Evolutionary conservation across 352 stramenopile species (phyloP).

Genomic region (Phytophthora podocarpi): DNA sequence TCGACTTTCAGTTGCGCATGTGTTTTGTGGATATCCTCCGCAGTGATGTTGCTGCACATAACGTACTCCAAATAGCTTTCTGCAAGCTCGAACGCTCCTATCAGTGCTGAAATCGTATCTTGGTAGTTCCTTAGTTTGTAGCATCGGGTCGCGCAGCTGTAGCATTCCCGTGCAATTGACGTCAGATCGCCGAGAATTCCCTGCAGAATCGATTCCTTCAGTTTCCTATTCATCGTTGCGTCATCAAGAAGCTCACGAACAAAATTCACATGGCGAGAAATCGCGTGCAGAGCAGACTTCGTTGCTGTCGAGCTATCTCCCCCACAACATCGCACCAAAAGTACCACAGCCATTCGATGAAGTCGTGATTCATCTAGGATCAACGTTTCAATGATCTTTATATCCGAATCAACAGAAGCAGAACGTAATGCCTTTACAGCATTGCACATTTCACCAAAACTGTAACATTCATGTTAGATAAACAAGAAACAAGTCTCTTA

Average conservation of each 20-base stretch:
- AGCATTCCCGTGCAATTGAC: constrained; percentile 64
- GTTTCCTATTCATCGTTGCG: constrained; percentile 34
- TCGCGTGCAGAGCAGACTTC: constrained; percentile 5
- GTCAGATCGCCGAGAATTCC: constrained; percentile 63
- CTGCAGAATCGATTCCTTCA: constrained; percentile 32
- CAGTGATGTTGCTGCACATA: constrained; percentile 48
- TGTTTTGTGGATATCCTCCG: constrained; percentile 38
- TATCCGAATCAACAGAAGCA: constrained; percentile 5
- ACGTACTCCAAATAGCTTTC: constrained; percentile 72
- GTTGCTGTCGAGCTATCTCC: background rate
- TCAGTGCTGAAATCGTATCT: constrained; percentile 48
- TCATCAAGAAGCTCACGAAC: constrained; percentile 48
- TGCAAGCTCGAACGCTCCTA: constrained; percentile 48
- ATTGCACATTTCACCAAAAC: constrained; percentile 37
- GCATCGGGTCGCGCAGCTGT: constrained; percentile 50
- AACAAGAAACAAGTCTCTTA: background rate
- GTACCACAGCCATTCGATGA: constrained; percentile 46
- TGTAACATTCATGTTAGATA: constrained; percentile 30
- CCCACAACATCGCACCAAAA: constrained; percentile 26
- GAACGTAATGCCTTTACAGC: constrained; percentile 28
- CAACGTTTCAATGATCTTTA: constrained; percentile 31
- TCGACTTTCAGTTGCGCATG: constrained; percentile 64
- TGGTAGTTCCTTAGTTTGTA: constrained; percentile 55
- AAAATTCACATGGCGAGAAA: constrained; percentile 36
- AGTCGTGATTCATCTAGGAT: constrained; percentile 50